Percentiles rank a stretch among this genome's conserved stretches.
Evolutionary conservation across 495 filamentous ascomycete species (phyloP).

Genomic region (Pseudevernia furfuracea): DNA sequence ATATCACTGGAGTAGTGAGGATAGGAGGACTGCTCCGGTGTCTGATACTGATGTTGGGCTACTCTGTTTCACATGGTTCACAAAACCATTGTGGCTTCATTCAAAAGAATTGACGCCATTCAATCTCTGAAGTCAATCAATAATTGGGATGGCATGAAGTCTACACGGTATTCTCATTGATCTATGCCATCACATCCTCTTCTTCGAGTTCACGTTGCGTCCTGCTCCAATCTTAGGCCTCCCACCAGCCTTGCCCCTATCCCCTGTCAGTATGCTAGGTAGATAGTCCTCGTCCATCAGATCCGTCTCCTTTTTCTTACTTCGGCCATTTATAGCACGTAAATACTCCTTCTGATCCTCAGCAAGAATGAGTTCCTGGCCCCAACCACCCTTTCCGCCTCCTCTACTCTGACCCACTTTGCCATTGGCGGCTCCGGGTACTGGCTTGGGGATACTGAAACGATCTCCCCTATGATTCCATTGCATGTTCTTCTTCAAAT

Average conservation of each 20-base stretch:
- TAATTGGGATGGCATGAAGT: background rate
- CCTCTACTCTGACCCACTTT: slow-evolving; percentile 53
- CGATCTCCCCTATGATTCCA: slow-evolving; percentile 88
- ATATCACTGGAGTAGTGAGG: background rate
- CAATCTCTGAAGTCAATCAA: background rate
- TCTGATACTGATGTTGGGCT: background rate
- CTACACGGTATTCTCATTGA: background rate
- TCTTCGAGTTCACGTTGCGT: slow-evolving; percentile 76
- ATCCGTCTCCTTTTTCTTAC: slow-evolving; percentile 63
- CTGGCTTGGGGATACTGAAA: slow-evolving; percentile 84
- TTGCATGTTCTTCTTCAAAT: slow-evolving; percentile 92
- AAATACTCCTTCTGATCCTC: slow-evolving; percentile 96
- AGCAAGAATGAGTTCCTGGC: slow-evolving; percentile 68
- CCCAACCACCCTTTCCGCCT: slow-evolving; percentile 84
- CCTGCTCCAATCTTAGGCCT: slow-evolving; percentile 79
- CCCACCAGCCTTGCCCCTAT: slow-evolving; percentile 53
- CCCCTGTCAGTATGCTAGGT: slow-evolving; percentile 76
- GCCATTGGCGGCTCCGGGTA: slow-evolving; percentile 70
- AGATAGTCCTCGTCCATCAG: slow-evolving; percentile 94
- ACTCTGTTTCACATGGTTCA: background rate
- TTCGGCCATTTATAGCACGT: slow-evolving; percentile 52
- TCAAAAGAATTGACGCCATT: background rate
- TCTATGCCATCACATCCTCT: slow-evolving; percentile 26
- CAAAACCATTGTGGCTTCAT: background rate
- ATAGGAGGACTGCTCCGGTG: background rate